Conservation (phyloP, 139 green algal genomes). For the Tetradesmus obliquus region DNA sequence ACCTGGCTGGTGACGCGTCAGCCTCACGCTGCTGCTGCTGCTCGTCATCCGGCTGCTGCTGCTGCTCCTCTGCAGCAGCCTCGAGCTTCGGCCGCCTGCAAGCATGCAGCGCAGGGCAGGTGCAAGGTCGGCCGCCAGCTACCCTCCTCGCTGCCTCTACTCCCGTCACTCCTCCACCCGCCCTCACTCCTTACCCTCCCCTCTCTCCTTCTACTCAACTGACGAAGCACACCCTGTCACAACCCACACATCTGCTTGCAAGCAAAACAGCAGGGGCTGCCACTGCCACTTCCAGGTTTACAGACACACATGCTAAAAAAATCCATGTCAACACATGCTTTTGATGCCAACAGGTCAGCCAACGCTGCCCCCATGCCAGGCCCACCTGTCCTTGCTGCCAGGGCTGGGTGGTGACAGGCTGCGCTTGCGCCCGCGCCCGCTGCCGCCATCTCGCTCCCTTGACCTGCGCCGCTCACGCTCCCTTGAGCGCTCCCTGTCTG, state of each 20-base stretch:
- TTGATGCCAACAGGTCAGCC: neutral
- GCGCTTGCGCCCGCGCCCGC: conserved; percentile 3
- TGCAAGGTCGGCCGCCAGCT: neutral
- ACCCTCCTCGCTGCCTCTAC: no score
- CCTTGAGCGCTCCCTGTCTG: neutral
- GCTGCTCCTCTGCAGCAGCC: neutral
- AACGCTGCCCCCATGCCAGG: neutral
- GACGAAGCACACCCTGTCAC: no score
- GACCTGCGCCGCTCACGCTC: neutral
- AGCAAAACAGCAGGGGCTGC: neutral
- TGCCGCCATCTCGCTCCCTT: neutral
- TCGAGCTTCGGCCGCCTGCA: neutral
- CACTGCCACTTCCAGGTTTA: neutral
- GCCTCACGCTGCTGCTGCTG: neutral
- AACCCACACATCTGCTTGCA: neutral
- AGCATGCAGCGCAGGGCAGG: neutral
- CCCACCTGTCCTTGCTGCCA: neutral
- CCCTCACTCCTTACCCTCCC: no score
- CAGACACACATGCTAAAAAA: no score
- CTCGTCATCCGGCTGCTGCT: neutral
- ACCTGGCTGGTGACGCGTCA: neutral
- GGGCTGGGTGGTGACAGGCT: conserved; percentile 12
- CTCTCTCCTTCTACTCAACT: no score
- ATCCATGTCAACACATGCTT: no score
- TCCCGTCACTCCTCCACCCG: no score